phyloP scores from a whole-genome alignment of 345 rosid genomes.

The Lagerstroemia speciosa region DNA sequence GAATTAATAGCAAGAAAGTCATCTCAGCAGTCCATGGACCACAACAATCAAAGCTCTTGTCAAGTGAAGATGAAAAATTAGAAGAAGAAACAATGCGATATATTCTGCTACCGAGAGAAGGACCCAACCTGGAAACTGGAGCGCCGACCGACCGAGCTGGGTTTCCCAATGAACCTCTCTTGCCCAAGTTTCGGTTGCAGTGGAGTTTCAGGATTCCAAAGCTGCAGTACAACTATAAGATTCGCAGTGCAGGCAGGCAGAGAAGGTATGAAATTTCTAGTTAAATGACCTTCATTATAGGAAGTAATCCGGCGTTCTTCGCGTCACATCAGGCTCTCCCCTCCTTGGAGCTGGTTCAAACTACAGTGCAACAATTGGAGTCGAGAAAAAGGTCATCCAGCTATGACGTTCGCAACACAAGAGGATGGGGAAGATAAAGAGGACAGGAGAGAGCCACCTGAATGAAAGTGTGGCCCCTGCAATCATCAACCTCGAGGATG shows the following conservation, averaged over 20 bases:
- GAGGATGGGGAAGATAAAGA: neutral
- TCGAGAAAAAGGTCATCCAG: neutral
- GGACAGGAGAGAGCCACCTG: constrained; percentile 42
- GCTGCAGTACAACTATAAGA: neutral
- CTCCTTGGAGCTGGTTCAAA: constrained; percentile 99
- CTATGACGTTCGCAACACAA: neutral
- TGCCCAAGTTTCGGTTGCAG: neutral
- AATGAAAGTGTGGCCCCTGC: constrained; percentile 94
- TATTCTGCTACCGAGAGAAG: too few relatives aligned
- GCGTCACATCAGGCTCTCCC: constrained; percentile 92
- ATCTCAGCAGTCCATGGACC: too few relatives aligned
- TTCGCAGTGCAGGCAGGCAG: neutral
- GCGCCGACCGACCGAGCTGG: too few relatives aligned
- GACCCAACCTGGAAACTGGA: too few relatives aligned
- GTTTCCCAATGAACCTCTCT: neutral
- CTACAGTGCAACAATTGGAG: constrained; percentile 28
- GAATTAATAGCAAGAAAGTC: too few relatives aligned
- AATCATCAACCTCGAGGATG: constrained; percentile 92
- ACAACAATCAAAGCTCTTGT: too few relatives aligned
- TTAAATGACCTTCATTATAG: constrained; percentile 24
- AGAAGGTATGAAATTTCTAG: neutral
- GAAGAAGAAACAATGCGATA: too few relatives aligned
- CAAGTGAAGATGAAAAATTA: too few relatives aligned
- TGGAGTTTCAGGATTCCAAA: neutral
- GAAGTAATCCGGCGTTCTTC: constrained; percentile 96